Evolutionary conservation across 305 asterid genomes (phyloP).

Genomic region (Solanum hybrid): DNA sequence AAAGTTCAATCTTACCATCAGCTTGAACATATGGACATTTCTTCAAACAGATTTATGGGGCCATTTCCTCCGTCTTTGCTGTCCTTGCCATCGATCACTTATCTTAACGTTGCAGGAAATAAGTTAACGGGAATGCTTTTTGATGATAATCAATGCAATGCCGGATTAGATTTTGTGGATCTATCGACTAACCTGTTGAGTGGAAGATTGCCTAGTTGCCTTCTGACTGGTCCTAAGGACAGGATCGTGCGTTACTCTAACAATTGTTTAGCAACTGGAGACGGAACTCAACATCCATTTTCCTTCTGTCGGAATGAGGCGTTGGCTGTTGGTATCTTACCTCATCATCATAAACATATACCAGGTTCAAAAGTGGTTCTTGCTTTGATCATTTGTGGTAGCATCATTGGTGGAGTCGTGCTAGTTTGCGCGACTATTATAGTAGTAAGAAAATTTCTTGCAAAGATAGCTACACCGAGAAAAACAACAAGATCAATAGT

Average conservation of each 20-base stretch:
- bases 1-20: conserved; percentile 44
- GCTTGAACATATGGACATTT: conserved; percentile 49
- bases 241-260: conserved; percentile 30
- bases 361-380: conserved; percentile 28
- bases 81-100: conserved; percentile 57
- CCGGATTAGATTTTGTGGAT: conserved; percentile 49
- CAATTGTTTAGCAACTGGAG: conserved; percentile 51
- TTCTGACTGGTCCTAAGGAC: conserved; percentile 20
- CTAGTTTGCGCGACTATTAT: conserved; percentile 31
- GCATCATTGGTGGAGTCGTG: conserved; percentile 40
- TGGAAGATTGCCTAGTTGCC: conserved; percentile 64
- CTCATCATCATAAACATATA: conserved; percentile 34
- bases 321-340: conserved; percentile 71
- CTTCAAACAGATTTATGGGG: conserved; percentile 70
- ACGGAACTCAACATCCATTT: conserved; percentile 43
- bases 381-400: conserved; percentile 43
- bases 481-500: conserved; percentile 26
- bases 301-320: conserved; percentile 67
- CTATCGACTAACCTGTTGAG: conserved; percentile 63
- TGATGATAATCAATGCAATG: conserved; percentile 40
- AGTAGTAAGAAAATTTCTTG: conserved; percentile 32
- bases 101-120: conserved; percentile 50
- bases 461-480: conserved; percentile 19
- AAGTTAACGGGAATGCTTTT: conserved; percentile 69
- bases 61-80: conserved; percentile 60